Conservation (phyloP, 345 rosid species). For the Ailanthus altissimus region DNA sequence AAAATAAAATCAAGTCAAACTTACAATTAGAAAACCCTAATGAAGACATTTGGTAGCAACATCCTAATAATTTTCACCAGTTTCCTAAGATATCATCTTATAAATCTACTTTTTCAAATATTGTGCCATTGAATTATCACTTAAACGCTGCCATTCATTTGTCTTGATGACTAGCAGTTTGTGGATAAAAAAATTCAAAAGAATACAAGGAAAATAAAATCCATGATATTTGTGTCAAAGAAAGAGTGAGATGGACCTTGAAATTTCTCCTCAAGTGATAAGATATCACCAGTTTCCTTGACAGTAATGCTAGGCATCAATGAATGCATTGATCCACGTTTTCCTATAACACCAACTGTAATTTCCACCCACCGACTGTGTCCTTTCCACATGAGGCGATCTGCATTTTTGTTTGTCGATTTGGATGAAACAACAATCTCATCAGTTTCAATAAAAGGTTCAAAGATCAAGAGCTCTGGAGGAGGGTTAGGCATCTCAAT, state of each 20-base stretch:
- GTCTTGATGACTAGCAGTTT: neutral
- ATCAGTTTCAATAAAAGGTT: conserved; percentile 90
- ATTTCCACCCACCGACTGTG: conserved; percentile 79
- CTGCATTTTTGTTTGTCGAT: conserved; percentile 33
- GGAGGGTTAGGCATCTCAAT: conserved; percentile 96
- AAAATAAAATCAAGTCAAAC: neutral
- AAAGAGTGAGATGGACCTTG: conserved; percentile 54
- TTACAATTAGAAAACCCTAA: neutral
- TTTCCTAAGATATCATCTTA: neutral
- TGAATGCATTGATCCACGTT: conserved; percentile 73
- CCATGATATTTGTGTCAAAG: neutral
- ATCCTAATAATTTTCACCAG: neutral
- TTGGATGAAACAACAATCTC: conserved; percentile 70
- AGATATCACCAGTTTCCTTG: conserved; percentile 87
- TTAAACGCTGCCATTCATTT: neutral
- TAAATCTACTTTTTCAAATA: neutral
- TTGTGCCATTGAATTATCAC: neutral
- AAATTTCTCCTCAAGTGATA: conserved; percentile 95
- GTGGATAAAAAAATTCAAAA: neutral
- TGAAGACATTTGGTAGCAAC: neutral
- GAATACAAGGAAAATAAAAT: neutral
- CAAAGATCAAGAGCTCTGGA: conserved; percentile 77
- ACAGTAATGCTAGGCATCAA: conserved; percentile 87
- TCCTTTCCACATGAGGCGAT: conserved; percentile 72
- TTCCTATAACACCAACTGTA: conserved; percentile 85